Base-by-base conservation (phyloP, 2,329 filamentous ascomycete genomes). In the Penicillium oxalicum region DNA sequence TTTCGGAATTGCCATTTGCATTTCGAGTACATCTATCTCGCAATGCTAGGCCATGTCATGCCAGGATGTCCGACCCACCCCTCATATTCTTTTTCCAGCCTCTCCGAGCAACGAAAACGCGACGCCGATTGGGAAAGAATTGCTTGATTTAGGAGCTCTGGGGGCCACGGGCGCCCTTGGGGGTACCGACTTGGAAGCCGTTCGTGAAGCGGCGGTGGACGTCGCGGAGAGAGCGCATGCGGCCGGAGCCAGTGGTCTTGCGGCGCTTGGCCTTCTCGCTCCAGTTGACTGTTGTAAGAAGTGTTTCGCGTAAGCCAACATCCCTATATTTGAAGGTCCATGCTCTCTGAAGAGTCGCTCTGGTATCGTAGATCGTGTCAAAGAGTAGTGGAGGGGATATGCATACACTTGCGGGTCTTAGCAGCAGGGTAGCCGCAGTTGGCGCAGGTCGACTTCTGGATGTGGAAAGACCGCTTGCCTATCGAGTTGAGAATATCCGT, bases 251-350 rank as follows among this genome's bases (percentile, higher is more conserved):
- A 74, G 88, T 91, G 72, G 91, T 96, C 91, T 96, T 97, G 87
- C 93, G 94, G 77, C 93, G 83, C 89, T 97, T 97, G 69, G 91
- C 91, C 88, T 98, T 98, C 84, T 97, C 91, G 76, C 88, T 84
- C 93, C 93, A 98, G 88, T 98, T 96, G 86, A 86, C 91, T 97
- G 72, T 73, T 55, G 48, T 55, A 29, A 48, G 59, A 50, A 59
- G 56, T 56, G 48, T 47, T 52, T 24, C 43, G 47, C 60, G 58
- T 67, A 58, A 66, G 64, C 62, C 58, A 58, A 55, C 25, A 39
- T 52, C 52, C 45, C 50, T 24, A 53, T 41, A 47, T 34, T 29
- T 32, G 4, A 29, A 27, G 40, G 26, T 46, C 35, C 35, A 34
- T 34, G 44, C 36, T 43, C 43, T 47, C 26, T 28, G 44, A 43